Evolutionary conservation across 345 rosid species (phyloP), one percentile per base, ranked within the genome.

Genomic region (Populus alba): DNA sequence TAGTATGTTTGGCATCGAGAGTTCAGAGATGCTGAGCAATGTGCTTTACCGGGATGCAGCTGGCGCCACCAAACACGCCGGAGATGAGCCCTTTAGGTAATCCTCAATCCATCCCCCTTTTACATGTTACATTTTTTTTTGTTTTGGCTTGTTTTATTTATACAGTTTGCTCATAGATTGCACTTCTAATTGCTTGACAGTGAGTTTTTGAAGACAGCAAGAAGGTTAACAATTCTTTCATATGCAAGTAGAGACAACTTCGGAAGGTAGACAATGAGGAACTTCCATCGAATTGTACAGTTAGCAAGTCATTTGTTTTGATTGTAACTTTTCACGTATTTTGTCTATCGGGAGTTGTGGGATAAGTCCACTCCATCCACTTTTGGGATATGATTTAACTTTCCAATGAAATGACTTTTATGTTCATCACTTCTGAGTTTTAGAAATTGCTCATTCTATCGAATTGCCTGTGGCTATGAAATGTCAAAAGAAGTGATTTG

Each of bases 11-110:
- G 94, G 91, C n/a, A 85, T 90, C 12, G 85, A 85, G 72, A 89
- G 81, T 31, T 85, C 94, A 55, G 97, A 89, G 84, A 87, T 87
- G 93, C 78, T 88, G 73, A 89, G 89, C 71, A 89, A 85, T 72
- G 92, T 95, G 85, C 89, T 90, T 74, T 93, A 91, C 80, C 72
- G 83, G 17, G 86, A 95, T 80, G 91, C 89, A 37, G 78, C 88
- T 0, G 98, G 98, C 73, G 85, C 89, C 15, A 66, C 83, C 55
- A 92, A 89, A 75, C 89, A 88, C 77, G 84, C 95, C 7, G 97
- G 98, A 43, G 91, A 91, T 29, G 93, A 90, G 76, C 99, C 99
- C 68, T 95, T 93, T 81, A 80, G 97, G 98, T 95, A 80, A 80
- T 57, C 13, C 37, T 68, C 35, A 12, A 23, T 13, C 20, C 53